phyloP scores from a whole-genome alignment of 1,284 basidiomycete species.

The Pterula multifida region DNA sequence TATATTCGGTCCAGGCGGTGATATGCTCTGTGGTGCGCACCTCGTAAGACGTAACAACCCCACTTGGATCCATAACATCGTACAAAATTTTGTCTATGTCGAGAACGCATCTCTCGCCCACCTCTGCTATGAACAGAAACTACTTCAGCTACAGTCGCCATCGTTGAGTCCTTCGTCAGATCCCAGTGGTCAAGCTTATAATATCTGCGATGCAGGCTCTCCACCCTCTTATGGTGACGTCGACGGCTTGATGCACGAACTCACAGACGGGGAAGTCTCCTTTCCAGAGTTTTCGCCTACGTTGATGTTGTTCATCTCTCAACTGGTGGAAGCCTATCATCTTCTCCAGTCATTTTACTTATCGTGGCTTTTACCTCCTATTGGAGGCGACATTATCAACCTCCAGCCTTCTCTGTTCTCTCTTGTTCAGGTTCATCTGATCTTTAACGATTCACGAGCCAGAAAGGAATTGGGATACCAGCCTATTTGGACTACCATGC shows the following conservation, averaged over 20 bases:
- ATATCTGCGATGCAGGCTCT: conserved; percentile 48
- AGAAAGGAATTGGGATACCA: conserved; percentile 15
- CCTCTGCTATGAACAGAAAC: conserved; percentile 57
- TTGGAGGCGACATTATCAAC: conserved; percentile 44
- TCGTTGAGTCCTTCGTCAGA: conserved; percentile 32
- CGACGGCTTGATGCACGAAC: conserved; percentile 33
- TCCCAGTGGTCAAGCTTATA: conserved; percentile 59
- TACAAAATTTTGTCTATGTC: conserved; percentile 58
- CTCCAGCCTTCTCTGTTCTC: conserved; percentile 59
- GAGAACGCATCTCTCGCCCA: conserved; percentile 65
- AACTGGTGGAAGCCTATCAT: conserved; percentile 32
- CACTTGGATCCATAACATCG: conserved; percentile 42
- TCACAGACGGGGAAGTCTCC: conserved; percentile 35
- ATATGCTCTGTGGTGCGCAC: conserved; percentile 50
- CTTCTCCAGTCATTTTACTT: conserved; percentile 28
- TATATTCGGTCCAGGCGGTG: conserved; percentile 61
- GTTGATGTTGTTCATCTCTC: conserved; percentile 37
- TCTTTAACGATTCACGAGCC: conserved; percentile 62
- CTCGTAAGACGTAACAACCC: conserved; percentile 47
- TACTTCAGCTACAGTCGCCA: conserved; percentile 30
- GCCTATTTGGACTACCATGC: conserved; percentile 36
- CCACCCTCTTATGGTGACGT: conserved; percentile 50
- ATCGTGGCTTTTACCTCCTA: conserved; percentile 32
- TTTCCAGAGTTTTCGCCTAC: conserved; percentile 46
- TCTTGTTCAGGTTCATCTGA: conserved; percentile 48